Evolutionary conservation across 345 rosid genomes (phyloP).

Genomic region (Hibiscus syriacus): DNA sequence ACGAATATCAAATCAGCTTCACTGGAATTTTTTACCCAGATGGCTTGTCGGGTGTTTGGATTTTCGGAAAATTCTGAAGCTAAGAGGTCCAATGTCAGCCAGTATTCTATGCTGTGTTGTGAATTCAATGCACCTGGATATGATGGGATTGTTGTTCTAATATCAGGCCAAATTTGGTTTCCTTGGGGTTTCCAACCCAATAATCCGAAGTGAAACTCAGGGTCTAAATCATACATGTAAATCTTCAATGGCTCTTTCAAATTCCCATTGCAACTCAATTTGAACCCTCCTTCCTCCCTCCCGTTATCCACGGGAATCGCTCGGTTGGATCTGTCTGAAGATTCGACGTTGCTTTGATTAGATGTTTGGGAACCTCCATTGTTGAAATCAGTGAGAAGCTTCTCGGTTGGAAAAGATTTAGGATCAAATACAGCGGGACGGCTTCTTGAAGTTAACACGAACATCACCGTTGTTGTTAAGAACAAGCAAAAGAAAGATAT

Average conservation of each 20-base stretch:
- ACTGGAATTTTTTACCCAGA: slow-evolving; percentile 68
- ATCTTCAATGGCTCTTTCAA: slow-evolving; percentile 42
- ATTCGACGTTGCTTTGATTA: not conserved
- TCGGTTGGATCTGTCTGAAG: slow-evolving; percentile 17
- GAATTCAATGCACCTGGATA: slow-evolving; percentile 91
- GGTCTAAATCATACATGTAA: slow-evolving; percentile 80
- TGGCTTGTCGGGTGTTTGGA: slow-evolving; percentile 40
- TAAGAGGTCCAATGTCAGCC: slow-evolving; percentile 86
- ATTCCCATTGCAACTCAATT: slow-evolving; percentile 15
- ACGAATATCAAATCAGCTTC: slow-evolving; percentile 80
- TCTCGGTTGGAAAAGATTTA: slow-evolving; percentile 25
- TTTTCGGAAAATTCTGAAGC: slow-evolving; percentile 51
- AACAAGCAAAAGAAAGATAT: slow-evolving; percentile 48
- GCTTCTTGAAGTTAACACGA: slow-evolving; percentile 45
- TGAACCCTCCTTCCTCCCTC: not conserved
- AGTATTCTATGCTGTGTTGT: slow-evolving; percentile 92
- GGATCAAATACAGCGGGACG: slow-evolving; percentile 28
- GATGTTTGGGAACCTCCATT: slow-evolving; percentile 15
- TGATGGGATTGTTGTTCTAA: slow-evolving; percentile 39
- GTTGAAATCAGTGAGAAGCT: slow-evolving; percentile 19
- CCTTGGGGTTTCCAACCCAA: slow-evolving; percentile 64
- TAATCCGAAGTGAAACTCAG: slow-evolving; percentile 82
- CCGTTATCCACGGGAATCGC: slow-evolving; percentile 19
- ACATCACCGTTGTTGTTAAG: slow-evolving; percentile 28
- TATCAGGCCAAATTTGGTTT: slow-evolving; percentile 68